Evolutionary conservation across 2,329 filamentous ascomycete species (phyloP).

Genomic region (Apiospora rasikravindrae): DNA sequence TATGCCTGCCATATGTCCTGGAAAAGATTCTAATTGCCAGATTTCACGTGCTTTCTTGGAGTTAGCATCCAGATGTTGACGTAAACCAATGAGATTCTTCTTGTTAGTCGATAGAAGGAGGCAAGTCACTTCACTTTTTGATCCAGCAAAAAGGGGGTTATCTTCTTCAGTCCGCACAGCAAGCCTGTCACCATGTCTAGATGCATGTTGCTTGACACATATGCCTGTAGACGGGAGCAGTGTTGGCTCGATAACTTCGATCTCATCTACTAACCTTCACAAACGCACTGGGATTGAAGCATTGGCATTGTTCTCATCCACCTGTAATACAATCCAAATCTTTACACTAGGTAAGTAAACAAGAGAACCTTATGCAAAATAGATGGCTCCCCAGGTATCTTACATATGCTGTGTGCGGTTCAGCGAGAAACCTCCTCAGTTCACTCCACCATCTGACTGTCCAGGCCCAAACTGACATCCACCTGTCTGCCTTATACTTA

Average conservation of each 20-base stretch:
- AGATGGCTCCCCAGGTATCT: neutral
- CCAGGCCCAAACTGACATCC: too few species aligned
- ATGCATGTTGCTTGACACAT: neutral
- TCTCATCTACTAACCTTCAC: neutral
- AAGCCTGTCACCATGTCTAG: neutral
- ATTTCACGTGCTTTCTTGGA: too few species aligned
- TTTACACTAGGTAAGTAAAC: neutral
- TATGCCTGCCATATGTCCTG: neutral
- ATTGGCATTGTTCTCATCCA: neutral
- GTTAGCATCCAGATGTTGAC: too few species aligned
- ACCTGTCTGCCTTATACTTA: too few species aligned
- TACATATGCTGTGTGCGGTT: too few species aligned
- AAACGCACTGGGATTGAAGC: neutral
- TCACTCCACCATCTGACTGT: too few species aligned
- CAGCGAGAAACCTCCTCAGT: too few species aligned
- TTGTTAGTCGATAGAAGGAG: neutral
- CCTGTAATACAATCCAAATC: neutral
- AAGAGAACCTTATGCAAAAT: neutral
- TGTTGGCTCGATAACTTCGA: neutral
- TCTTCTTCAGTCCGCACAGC: neutral
- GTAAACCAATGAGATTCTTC: neutral
- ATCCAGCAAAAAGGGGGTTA: neutral
- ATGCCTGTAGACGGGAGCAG: neutral
- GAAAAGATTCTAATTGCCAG: too few species aligned
- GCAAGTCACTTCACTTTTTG: neutral